phyloP scores from a whole-genome alignment of 2,329 filamentous ascomycete species.

The Ascochyta clinopodiicola region DNA sequence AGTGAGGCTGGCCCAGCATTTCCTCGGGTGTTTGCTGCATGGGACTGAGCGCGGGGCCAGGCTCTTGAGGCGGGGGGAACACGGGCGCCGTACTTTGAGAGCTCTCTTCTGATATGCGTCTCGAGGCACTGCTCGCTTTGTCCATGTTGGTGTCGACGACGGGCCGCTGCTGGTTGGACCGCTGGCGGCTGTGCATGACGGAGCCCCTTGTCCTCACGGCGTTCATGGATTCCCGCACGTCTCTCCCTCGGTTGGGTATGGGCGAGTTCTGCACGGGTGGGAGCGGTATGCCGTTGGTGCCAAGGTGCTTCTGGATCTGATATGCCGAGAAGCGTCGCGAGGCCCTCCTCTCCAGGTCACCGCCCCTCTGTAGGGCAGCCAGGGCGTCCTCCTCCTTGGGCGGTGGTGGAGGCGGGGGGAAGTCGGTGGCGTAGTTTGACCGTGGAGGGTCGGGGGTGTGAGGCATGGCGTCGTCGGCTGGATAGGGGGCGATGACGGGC shows the following conservation, averaged over 20 bases:
- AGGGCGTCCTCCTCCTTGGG: constrained; percentile 89
- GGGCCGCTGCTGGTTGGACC: constrained; percentile 55
- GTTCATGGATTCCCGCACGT: constrained; percentile 83
- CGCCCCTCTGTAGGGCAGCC: constrained; percentile 87
- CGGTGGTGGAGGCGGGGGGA: constrained; percentile 78
- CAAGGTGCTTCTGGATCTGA: constrained; percentile 93
- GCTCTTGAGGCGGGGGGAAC: constrained; percentile 44
- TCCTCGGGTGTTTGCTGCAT: constrained; percentile 68
- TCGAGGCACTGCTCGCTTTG: constrained; percentile 54
- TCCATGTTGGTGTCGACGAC: constrained; percentile 67
- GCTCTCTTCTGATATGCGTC: constrained; percentile 69
- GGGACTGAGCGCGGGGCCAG: constrained; percentile 41
- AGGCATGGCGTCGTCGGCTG: constrained; percentile 64
- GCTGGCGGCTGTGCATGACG: constrained; percentile 59
- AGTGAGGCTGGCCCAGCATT: constrained; percentile 58
- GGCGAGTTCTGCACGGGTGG: constrained; percentile 79
- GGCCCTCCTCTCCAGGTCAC: constrained; percentile 88
- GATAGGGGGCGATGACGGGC: constrained; percentile 75
- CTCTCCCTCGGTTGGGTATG: constrained; percentile 83
- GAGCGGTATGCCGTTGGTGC: constrained; percentile 83
- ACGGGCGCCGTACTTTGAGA: constrained; percentile 47
- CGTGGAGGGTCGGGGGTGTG: constrained; percentile 41
- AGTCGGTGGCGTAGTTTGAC: constrained; percentile 58
- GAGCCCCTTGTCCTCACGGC: constrained; percentile 69
- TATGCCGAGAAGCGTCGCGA: constrained; percentile 95